Conservation (phyloP, 2,329 filamentous ascomycete genomes). For the Beauveria varroae region DNA sequence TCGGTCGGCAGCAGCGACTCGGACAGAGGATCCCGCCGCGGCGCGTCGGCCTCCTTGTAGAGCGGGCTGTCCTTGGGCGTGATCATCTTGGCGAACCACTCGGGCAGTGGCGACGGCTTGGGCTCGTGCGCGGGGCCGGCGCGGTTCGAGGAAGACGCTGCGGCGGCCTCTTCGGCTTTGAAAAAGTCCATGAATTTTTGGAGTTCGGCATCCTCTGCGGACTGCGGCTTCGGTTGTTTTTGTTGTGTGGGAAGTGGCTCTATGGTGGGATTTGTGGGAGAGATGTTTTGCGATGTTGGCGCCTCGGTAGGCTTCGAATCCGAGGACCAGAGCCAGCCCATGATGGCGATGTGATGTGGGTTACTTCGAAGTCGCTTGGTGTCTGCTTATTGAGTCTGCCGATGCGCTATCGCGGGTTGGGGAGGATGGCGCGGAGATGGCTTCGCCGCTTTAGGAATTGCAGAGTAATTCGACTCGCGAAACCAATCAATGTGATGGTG, state of each 20-base stretch:
- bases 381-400: neutral
- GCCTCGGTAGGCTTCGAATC: slow-evolving; percentile 18
- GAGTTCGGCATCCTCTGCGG: slow-evolving; percentile 30
- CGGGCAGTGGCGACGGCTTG: slow-evolving; percentile 8
- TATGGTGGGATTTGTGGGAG: slow-evolving; percentile 15
- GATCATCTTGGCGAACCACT: slow-evolving; percentile 6
- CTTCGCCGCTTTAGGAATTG: too few species aligned
- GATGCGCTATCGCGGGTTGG: neutral
- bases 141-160: slow-evolving; percentile 14
- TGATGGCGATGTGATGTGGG: slow-evolving; percentile 24
- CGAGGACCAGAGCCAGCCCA: slow-evolving; percentile 57
- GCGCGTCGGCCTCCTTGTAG: slow-evolving; percentile 17
- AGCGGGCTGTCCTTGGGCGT: slow-evolving; percentile 6
- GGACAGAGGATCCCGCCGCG: slow-evolving; percentile 40
- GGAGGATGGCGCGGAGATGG: neutral
- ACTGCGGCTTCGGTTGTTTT: slow-evolving; percentile 31
- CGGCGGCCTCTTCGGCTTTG: slow-evolving; percentile 23
- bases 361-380: neutral
- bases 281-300: slow-evolving; percentile 17
- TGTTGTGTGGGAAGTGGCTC: slow-evolving; percentile 14
- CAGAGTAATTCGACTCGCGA: neutral
- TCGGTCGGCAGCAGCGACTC: slow-evolving; percentile 67
- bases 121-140: slow-evolving; percentile 18
- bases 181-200: slow-evolving; percentile 46
- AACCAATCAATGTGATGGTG: neutral